Evolutionary conservation across 306 rosid species (phyloP).

Genomic region (Medicago truncatula): MtrunA17r5.0-ANR NC_053049.1:2370001-2370500

Average conservation of each 20-base stretch:
- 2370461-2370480: conserved; percentile 30
- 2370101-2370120: conserved; percentile 51
- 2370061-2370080: background rate
- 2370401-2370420: background rate
- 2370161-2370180: conserved; percentile 97
- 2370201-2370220: background rate
- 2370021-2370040: background rate
- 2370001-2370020: background rate
- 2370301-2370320: conserved; percentile 97
- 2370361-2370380: conserved; percentile 97
- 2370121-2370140: conserved; percentile 83
- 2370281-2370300: conserved; percentile 31
- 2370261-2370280: background rate
- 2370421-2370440: conserved; percentile 5
- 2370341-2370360: conserved; percentile 99
- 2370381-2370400: conserved; percentile 45
- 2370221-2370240: background rate
- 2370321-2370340: conserved; percentile 88
- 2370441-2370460: conserved; percentile 16
- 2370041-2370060: conserved; percentile 8
- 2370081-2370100: conserved; percentile 17
- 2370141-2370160: conserved; percentile 82
- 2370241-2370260: background rate
- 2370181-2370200: conserved; percentile 86
- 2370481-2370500: background rate